Evolutionary conservation across 2,329 filamentous ascomycete genomes (phyloP).

Genomic region (Aaosphaeria pasadenensis): DNA sequence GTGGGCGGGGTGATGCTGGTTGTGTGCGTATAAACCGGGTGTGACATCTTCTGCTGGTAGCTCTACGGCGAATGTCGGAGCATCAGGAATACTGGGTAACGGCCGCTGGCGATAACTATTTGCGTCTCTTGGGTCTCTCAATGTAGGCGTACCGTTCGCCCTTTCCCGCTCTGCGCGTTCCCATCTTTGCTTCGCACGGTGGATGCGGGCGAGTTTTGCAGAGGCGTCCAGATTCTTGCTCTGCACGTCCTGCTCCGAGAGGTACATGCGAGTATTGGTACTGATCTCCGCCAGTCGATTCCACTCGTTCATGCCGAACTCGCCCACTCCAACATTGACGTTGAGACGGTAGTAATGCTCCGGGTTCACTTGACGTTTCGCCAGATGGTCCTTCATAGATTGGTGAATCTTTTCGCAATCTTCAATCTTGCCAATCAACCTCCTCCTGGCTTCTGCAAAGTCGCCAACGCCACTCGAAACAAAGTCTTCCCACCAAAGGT

Average conservation of each 20-base stretch:
- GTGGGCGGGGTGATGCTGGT: conserved; percentile 27
- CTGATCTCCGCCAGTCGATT: conserved; percentile 90
- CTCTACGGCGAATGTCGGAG: conserved; percentile 53
- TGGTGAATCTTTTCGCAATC: conserved; percentile 90
- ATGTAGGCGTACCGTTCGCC: conserved; percentile 4
- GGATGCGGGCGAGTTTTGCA: conserved; percentile 77
- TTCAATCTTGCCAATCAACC: conserved; percentile 88
- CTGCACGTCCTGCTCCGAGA: conserved; percentile 71
- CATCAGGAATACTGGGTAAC: conserved; percentile 36
- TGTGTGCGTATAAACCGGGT: conserved; percentile 26
- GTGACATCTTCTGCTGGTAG: conserved; percentile 56
- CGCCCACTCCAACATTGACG: conserved; percentile 90
- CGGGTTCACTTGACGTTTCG: conserved; percentile 73
- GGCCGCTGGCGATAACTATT: conserved; percentile 28
- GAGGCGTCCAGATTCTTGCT: conserved; percentile 73
- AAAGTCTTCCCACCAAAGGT: conserved; percentile 92
- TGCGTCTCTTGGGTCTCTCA: conserved; percentile 9
- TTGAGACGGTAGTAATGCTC: conserved; percentile 97
- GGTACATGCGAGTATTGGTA: conserved; percentile 82
- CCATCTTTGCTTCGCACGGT: conserved; percentile 69
- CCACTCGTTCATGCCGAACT: conserved; percentile 99
- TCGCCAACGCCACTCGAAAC: conserved; percentile 68
- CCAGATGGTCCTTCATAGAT: conserved; percentile 77
- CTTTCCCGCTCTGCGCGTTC: conserved; percentile 46
- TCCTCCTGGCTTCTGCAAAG: conserved; percentile 83